A percentile compares a stretch with the other conserved stretches of the same genome.
These are phyloP conservation scores for Aspergillus melleus DNA, from an alignment of 2,329 filamentous ascomycete species.

Conservation along the genomic window DNA sequence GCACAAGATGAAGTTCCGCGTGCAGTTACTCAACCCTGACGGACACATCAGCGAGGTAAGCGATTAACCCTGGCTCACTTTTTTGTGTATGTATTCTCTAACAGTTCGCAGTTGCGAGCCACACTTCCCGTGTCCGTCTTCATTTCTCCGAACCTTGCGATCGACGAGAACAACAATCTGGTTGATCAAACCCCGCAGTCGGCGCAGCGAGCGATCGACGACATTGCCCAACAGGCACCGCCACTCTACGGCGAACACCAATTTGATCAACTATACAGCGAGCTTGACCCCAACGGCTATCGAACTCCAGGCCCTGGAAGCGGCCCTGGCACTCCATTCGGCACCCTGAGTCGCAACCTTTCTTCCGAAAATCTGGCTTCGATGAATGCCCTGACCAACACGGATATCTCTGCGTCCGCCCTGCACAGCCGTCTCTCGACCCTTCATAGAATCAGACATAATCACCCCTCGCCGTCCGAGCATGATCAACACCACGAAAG, in stretches of 20 bases:
- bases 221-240: slow-evolving; percentile 70
- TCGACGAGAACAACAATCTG: slow-evolving; percentile 84
- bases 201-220: slow-evolving; percentile 51
- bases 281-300: slow-evolving; percentile 78
- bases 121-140: slow-evolving; percentile 90
- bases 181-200: slow-evolving; percentile 59
- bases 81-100: slow-evolving; percentile 5
- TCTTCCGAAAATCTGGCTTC: slow-evolving; percentile 78
- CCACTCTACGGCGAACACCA: slow-evolving; percentile 89
- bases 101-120: slow-evolving; percentile 66
- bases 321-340: slow-evolving; percentile 78
- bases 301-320: slow-evolving; percentile 68
- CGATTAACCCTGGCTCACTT: neutral
- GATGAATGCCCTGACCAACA: slow-evolving; percentile 51
- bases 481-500: slow-evolving; percentile 23
- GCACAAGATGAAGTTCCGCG: slow-evolving; percentile 88
- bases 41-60: slow-evolving; percentile 86
- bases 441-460: slow-evolving; percentile 44
- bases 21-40: slow-evolving; percentile 91
- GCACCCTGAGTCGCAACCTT: slow-evolving; percentile 66
- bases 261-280: slow-evolving; percentile 86
- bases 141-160: slow-evolving; percentile 88
- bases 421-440: slow-evolving; percentile 69
- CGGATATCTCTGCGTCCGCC: slow-evolving; percentile 60
- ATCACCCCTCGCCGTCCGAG: slow-evolving; percentile 24